Conservation (phyloP, 2,329 filamentous ascomycete species). For the Colletotrichum simmondsii region DNA sequence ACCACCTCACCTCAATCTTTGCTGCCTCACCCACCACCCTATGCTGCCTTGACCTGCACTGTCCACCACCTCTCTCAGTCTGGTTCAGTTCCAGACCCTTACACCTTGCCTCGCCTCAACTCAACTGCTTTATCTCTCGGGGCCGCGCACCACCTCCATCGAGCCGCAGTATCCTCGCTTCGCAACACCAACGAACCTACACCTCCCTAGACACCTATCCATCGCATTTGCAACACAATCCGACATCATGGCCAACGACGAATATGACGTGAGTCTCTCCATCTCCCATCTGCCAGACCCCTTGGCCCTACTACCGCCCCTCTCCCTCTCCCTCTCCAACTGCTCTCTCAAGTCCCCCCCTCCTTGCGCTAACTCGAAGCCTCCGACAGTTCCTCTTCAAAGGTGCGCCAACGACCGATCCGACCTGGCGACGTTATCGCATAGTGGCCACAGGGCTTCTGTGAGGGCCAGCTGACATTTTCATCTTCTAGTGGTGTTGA, state of each 20-base stretch:
- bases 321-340: conserved; percentile 40
- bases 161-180: conserved; percentile 23
- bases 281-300: conserved; percentile 5
- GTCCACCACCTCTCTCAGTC: conserved; percentile 23
- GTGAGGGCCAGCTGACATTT: conserved; percentile 42
- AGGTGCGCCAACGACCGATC: conserved; percentile 66
- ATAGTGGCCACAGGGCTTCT: conserved; percentile 1
- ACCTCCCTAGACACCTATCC: conserved; percentile 36
- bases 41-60: conserved; percentile 20
- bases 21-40: conserved; percentile 14
- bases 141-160: conserved; percentile 34
- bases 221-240: conserved; percentile 38
- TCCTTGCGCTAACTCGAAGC: conserved; percentile 36
- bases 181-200: conserved; percentile 40
- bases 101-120: conserved; percentile 33
- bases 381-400: conserved; percentile 93
- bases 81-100: conserved; percentile 34
- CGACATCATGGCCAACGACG: conserved; percentile 95
- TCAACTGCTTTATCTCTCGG: conserved; percentile 34
- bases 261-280: conserved; percentile 90
- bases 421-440: conserved; percentile 37
- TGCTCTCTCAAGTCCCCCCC: conserved; percentile 36
- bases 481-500: conserved; percentile 82
- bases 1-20: conserved; percentile 13
- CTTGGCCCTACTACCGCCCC: conserved; percentile 17